Evolutionary conservation across 768 basidiomycete genomes (phyloP).

Genomic region (Psilocybe subaeruginosa): DNA sequence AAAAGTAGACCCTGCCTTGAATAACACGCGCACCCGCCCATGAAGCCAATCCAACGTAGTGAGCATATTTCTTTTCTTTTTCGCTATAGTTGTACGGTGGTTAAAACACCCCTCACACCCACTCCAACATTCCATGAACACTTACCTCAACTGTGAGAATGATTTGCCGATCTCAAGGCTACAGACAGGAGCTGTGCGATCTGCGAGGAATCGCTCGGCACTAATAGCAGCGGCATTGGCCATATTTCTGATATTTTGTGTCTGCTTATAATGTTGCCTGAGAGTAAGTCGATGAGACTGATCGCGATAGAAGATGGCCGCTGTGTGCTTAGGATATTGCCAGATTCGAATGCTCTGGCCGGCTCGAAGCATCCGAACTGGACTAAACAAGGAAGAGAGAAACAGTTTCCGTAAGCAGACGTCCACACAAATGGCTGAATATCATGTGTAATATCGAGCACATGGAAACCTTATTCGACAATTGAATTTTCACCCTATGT

Average conservation of each 20-base stretch:
- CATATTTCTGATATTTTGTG: conserved; percentile 27
- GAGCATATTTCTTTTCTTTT: conserved; percentile 79
- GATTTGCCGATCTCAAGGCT: conserved; percentile 67
- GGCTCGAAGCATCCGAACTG: conserved; percentile 24
- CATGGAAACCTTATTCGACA: not conserved
- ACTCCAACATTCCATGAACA: conserved; percentile 8
- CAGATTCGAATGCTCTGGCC: conserved; percentile 19
- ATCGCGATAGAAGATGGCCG: conserved; percentile 14
- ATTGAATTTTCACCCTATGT: not conserved
- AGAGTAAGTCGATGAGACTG: conserved; percentile 15
- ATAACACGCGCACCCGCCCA: conserved; percentile 89
- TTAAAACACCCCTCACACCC: conserved; percentile 2
- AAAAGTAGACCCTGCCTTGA: conserved; percentile 41
- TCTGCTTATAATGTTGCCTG: not conserved
- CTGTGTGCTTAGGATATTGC: conserved; percentile 2
- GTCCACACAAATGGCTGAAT: not conserved
- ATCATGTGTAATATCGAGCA: not conserved
- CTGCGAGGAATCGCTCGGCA: conserved; percentile 72
- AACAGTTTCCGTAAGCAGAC: conserved; percentile 2
- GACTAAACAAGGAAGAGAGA: conserved; percentile 4
- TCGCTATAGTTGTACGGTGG: conserved; percentile 40
- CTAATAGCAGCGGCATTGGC: conserved; percentile 31
- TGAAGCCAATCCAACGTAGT: conserved; percentile 68
- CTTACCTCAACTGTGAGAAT: conserved; percentile 69
- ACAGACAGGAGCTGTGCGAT: conserved; percentile 77